Evolutionary conservation across 768 basidiomycete species (phyloP).

Genomic region (Suillus fuscotomentosus): DNA sequence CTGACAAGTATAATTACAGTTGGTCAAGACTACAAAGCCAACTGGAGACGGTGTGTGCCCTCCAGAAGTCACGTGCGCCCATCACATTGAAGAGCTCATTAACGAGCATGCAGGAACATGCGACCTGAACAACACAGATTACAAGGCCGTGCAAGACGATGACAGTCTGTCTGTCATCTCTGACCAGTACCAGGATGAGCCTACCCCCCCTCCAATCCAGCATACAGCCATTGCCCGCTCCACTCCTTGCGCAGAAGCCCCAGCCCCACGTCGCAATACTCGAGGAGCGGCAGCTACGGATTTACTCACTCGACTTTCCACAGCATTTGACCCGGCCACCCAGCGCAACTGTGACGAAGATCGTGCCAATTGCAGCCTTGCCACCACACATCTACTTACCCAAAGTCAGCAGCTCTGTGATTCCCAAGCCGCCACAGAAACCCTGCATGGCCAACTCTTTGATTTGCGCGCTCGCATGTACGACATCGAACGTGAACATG

Average conservation of each 20-base stretch:
- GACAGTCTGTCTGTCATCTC: background rate
- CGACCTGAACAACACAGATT: conserved; percentile 21
- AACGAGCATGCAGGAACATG: conserved; percentile 18
- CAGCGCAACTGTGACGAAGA: conserved; percentile 22
- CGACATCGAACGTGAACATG: conserved; percentile 9
- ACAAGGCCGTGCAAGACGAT: background rate
- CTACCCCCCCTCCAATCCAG: background rate
- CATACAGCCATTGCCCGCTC: conserved; percentile 9
- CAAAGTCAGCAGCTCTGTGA: conserved; percentile 28
- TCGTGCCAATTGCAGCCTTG: conserved; percentile 18
- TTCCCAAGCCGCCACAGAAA: conserved; percentile 16
- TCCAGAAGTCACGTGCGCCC: conserved; percentile 18
- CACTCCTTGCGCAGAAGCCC: conserved; percentile 1
- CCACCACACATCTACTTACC: conserved; percentile 21
- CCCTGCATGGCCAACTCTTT: background rate
- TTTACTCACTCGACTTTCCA: conserved; percentile 17
- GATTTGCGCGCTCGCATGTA: conserved; percentile 16
- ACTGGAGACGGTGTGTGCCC: conserved; percentile 24
- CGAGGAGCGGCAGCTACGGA: conserved; percentile 15
- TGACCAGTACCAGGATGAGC: background rate
- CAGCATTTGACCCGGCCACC: conserved; percentile 26
- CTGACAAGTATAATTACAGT: background rate
- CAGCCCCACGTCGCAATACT: conserved; percentile 4
- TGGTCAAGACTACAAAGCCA: conserved; percentile 25
- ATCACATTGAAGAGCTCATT: conserved; percentile 27